phyloP scores from a whole-genome alignment of 2,329 filamentous ascomycete genomes.

The Paramyrothecium sp. region DNA sequence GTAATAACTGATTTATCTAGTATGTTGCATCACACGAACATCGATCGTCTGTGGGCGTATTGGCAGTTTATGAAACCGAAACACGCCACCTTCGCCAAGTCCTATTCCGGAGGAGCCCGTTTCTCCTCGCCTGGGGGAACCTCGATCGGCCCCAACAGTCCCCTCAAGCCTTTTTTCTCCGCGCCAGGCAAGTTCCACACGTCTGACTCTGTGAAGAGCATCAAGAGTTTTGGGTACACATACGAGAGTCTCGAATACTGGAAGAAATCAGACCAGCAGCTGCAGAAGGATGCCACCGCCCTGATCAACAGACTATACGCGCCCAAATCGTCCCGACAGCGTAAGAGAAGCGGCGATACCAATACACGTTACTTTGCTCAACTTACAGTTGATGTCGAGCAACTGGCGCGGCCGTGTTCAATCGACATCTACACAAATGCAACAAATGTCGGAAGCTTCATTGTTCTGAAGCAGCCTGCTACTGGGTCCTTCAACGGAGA shows the following conservation, averaged over 20 bases:
- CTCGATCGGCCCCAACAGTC: conserved; percentile 39
- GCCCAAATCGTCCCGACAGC: conserved; percentile 2
- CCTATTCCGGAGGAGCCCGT: conserved; percentile 30
- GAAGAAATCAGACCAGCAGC: conserved; percentile 26
- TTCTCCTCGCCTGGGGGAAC: conserved; percentile 40
- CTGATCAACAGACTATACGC: conserved; percentile 33
- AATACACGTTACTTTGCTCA: conserved; percentile 32
- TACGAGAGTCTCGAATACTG: conserved; percentile 37
- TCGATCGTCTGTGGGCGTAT: conserved; percentile 64
- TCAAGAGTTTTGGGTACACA: conserved; percentile 35
- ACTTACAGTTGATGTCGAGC: conserved; percentile 30
- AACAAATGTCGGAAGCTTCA: conserved; percentile 29
- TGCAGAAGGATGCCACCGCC: conserved; percentile 24
- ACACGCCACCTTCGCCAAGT: conserved; percentile 29
- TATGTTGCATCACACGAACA: conserved; percentile 53
- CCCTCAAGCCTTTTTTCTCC: conserved; percentile 50
- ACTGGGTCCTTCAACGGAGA: conserved; percentile 28
- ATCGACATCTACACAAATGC: conserved; percentile 31
- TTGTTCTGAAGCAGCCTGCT: conserved; percentile 33
- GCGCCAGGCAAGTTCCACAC: conserved; percentile 39
- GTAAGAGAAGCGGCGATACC: conserved; percentile 4
- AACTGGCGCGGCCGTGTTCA: conserved; percentile 33
- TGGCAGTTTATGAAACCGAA: conserved; percentile 43
- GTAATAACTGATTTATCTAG: conserved; percentile 11
- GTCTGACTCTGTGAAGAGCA: conserved; percentile 28